Percentiles rank a stretch among this genome's conserved stretches.
Evolutionary conservation across 1,284 basidiomycete species (phyloP).

Genomic region (Sanguinoderma infundibulare): DNA sequence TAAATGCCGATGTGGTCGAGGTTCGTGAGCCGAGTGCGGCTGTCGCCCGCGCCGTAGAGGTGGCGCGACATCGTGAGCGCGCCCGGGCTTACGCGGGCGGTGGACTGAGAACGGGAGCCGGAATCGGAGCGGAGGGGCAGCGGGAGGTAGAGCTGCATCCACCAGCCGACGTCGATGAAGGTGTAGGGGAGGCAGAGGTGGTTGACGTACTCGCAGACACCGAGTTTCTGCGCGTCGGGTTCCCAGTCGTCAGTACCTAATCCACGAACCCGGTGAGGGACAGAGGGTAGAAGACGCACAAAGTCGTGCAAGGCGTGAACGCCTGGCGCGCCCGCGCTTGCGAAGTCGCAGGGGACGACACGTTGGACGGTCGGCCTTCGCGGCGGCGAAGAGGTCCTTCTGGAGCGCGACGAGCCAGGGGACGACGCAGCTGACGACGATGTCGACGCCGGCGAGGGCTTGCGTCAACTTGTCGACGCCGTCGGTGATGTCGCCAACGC

Average conservation of each 20-base stretch:
- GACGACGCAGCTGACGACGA: constrained; percentile 19
- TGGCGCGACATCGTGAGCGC: not conserved
- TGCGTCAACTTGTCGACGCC: constrained; percentile 15
- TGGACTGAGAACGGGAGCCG: not conserved
- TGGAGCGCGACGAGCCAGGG: constrained; percentile 13
- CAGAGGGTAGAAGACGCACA: constrained; percentile 6
- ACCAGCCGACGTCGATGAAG: constrained; percentile 33
- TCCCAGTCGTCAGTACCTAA: not conserved
- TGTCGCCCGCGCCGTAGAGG: constrained; percentile 17
- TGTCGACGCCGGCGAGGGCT: constrained; percentile 21
- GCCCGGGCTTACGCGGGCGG: not conserved
- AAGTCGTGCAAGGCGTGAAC: constrained; percentile 15
- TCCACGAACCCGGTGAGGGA: not conserved
- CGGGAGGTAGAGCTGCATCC: constrained; percentile 30
- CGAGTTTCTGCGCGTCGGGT: constrained; percentile 24
- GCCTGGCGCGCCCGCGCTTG: constrained; percentile 14
- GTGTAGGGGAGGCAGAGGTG: constrained; percentile 25
- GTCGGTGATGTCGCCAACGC: constrained; percentile 20
- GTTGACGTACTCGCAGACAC: constrained; percentile 21
- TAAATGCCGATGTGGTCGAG: constrained; percentile 26
- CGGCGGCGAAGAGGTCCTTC: constrained; percentile 24
- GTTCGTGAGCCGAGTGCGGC: constrained; percentile 23
- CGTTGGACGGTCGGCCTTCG: constrained; percentile 24
- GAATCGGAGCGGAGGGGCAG: not conserved
- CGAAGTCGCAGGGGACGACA: constrained; percentile 20